Base-by-base conservation (phyloP, 1,139 yeast genomes). In the Scheffersomyces segobiensis region DNA sequence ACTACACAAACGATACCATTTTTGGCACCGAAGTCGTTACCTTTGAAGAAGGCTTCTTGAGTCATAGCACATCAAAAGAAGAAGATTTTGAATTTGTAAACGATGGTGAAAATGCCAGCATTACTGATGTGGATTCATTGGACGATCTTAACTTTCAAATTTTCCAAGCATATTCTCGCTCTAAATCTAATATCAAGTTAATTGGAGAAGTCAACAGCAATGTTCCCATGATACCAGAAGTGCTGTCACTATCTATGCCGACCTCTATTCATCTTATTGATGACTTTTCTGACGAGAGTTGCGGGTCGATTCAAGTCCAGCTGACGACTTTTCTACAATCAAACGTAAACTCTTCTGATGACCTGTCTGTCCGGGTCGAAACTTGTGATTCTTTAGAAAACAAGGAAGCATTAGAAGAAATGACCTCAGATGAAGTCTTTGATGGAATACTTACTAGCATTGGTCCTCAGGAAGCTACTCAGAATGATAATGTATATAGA, bases 131-230 rank as follows among this genome's bases (percentile, higher is more conserved):
- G 10, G 66, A 62, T 10, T 66, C 72, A 12, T 58, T 71, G 7
- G 63, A 63, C 8, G 69, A 71, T 53, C 69, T 74, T 5, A 65
- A 68, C 54, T 62, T 71, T 19, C 75, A 71, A 59, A 62, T 66
- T 2, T 65, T 63, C 60, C 65, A 62, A 52, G 60, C 65, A 2
- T 61, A 64, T 19, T 56, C 64, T 14, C 47, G 47, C 12, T 57
- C 65, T 5, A 54, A 53, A 18, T 18, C 57, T 22, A 56, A 57
- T 46, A 53, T 60, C 49, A 60, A 55, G 47, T 54, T 58, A 10
- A 52, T 59, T 3, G 53, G 53, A 21, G 46, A 22, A 18, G 20
- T 18, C 55, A 32, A 26, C 18, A 48, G 53, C 8, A 26, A 47
- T 22, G 21, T 17, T 46, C 54, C 21, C 17, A 24, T 21, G 48